Conservation (phyloP, 2,329 filamentous ascomycete genomes). For the Ophiosphaerella korrae region DNA sequence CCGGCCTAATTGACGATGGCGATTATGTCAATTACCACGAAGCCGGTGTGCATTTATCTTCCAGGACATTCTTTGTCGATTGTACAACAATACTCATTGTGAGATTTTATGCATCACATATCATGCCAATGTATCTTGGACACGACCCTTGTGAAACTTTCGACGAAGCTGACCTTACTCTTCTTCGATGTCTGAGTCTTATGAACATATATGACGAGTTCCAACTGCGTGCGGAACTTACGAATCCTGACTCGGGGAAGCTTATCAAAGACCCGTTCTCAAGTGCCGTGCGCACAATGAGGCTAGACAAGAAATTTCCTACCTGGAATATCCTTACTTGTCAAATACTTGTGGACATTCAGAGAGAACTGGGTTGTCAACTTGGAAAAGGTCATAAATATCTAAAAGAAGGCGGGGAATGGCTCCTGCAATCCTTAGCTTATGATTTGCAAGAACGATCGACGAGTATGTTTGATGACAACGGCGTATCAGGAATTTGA, state of each 20-base stretch:
- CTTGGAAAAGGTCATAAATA: too few species aligned
- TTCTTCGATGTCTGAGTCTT: neutral
- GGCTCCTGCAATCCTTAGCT: too few species aligned
- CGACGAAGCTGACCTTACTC: neutral
- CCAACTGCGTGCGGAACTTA: too few species aligned
- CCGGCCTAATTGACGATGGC: too few species aligned
- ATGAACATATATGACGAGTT: neutral
- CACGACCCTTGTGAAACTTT: too few species aligned
- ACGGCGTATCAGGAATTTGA: too few species aligned
- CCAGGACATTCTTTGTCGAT: neutral
- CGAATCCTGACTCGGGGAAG: neutral
- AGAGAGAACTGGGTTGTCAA: neutral
- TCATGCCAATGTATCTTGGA: too few species aligned
- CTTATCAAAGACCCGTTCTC: neutral
- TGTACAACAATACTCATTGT: neutral
- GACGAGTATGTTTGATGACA: too few species aligned
- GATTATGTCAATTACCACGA: too few species aligned
- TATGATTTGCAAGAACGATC: too few species aligned
- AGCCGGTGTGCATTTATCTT: neutral
- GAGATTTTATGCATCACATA: too few species aligned
- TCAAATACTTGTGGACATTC: slow-evolving; percentile 9
- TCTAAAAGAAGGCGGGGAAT: too few species aligned
- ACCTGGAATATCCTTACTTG: slow-evolving; percentile 10
- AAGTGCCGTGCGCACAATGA: neutral
- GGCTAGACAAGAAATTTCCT: neutral